Evolutionary conservation across 2,329 filamentous ascomycete genomes (phyloP), one percentile per base, ranked within the genome.

Genomic region (Sporothrix euskadiensis): DNA sequence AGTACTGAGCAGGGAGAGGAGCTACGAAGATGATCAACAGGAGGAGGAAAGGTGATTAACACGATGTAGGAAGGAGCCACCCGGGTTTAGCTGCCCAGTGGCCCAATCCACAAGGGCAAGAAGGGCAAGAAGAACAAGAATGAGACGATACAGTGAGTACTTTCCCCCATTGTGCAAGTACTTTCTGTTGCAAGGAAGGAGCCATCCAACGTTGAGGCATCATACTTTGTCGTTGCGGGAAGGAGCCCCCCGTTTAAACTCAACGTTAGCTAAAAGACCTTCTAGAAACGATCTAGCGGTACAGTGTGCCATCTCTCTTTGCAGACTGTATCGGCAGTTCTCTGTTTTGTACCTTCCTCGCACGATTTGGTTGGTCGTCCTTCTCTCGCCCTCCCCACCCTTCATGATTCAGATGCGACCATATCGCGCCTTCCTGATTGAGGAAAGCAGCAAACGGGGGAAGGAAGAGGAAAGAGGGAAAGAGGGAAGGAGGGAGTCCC

Each of bases 361-460:
- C 8, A 8, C 10, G 10, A 41, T 16, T 66, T 35, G 59, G 14
- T 35, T 35, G 35, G 35, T 26, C 49, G 6, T 44, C 41, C 41
- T 12, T 14, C 41, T 44, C 10, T 6, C 39, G 39, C 39, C 26
- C 26, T 26, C 26, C 26, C 26, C 26, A 35, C 59, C 19, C 59
- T 65, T 35, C 61, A 66, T 47, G 47, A 57, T 69, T 56, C 52
- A 72, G 59, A 44, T 52, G 19, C 44, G 52, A 3, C 49, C 49
- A 59, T 56, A 26, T 72, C 35, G 65, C 71, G 71, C 71, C 71
- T 73, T 63, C 71, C 71, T n/a, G 19, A 49, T 69, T 63, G 61
- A 47, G 71, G 16, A 41, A 69, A 22, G 71, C n/a, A 69, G 9
- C 49, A 69, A 16, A 54, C 16, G 26, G 22, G 65, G 44, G 65